Evolutionary conservation across 163 green algal genomes (phyloP), one percentile per base, ranked within the genome.

Genomic region (Trebouxia gelatinosa): DNA sequence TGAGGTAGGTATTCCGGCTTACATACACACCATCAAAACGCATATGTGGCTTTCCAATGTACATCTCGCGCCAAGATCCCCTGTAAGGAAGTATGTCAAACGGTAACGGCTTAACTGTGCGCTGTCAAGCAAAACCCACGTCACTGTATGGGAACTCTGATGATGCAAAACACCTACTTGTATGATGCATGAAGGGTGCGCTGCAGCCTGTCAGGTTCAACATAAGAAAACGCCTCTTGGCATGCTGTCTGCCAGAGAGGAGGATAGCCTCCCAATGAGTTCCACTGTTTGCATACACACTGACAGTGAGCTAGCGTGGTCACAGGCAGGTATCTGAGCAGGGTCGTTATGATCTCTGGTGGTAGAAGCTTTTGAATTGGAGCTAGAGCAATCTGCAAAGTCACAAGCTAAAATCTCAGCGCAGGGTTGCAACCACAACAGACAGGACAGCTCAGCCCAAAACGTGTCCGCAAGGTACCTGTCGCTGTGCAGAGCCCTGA

Each of bases 1-100:
- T 74, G n/a, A 97, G 87, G 82, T 97, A 97, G 1, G 93, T 97
- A 87, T 97, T 97, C 43, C 93, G 83, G 13, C 77, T 82, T 3
- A 92, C 84, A 68, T 94, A 95, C 11, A 92, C 34, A 21, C 86
- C 86, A 48, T 97, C 93, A 77, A 93, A 95, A 0, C 93, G 83
- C 58, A 97, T 40, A 79, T 96, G 93, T 0, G 92, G 91, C 58
- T 86, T 82, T 26, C 93, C 80, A 37, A 97, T 61, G 70, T 93
- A 96, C 85, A 96, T 87, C 1, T 79, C 77, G 31, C 88, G 86
- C 92, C 90, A 96, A 29, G 65, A 87, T 39, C 85, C 79, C 50
- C 88, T 87, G 84, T 76, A 82, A 51, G 31, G 32, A 28, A 59
- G 48, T 23, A 7, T 2, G 23, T 7, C 19, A 19, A 3, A 2